Evolutionary conservation across 768 basidiomycete genomes (phyloP), one percentile per base, ranked within the genome.

Genomic region (Rhizopogon rudus): DNA sequence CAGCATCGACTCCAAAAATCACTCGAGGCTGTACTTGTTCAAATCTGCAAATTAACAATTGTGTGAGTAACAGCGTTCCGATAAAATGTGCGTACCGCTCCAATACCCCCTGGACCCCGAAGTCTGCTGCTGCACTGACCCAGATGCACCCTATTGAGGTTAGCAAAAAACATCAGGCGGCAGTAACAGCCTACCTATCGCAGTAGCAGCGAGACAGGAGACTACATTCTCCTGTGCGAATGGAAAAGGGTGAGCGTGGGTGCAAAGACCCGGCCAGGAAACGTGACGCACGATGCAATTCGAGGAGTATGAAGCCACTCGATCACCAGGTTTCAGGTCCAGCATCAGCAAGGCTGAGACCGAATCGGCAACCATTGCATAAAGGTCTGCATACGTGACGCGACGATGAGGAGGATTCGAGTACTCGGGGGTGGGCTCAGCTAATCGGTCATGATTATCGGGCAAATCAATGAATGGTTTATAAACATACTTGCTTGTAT

Each of bases 81-180:
- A 31, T 35, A 41, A 54, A 33, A 28, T n/a, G 12, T 22, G 63
- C 70, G 56, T 61, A 84, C 78, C 91, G 78, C 70, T 93, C 88
- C 42, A 86, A 71, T 2, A 89, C 87, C 9, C 90, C 90, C 57
- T 83, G 79, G 17, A 86, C 73, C n/a, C 86, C 90, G 69, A 92
- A 91, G 69, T 92, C 90, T 14, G 88, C 83, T 16, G 89, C 87
- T 13, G 87, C 88, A 63, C 83, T 84, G 43, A 89, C 88, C 86
- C 88, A 93, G 42, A 92, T 87, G n/a, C 78, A 88, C 44, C 84
- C 71, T 73, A 51, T 17, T 31, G 56, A 17, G 35, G 40, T 41
- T 12, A 40, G 44, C 52, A 40, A 50, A 37, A n/a, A 25, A 25
- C 6, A 40, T 6, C 6, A 25, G 37, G 51, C 35, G 20, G 25